phyloP scores from a whole-genome alignment of 495 filamentous ascomycete species.

The Stereocaulon alpinum region DNA sequence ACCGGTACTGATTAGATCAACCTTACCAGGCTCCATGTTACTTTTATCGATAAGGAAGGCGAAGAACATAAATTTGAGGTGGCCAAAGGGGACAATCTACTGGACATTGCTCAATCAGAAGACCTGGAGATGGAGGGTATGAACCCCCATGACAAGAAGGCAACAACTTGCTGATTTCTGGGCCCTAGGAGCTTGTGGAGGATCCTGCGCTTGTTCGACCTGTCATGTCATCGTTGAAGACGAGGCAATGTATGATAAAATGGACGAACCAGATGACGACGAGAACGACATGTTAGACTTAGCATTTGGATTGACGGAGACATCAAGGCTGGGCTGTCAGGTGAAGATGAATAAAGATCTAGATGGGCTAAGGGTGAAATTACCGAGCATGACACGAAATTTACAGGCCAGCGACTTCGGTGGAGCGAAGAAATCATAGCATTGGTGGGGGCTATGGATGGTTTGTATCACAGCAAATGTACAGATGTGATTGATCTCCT shows the following conservation, averaged over 20 bases:
- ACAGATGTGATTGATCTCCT: too few species aligned
- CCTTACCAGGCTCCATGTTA: conserved; percentile 62
- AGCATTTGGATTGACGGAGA: conserved; percentile 93
- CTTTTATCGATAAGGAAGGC: conserved; percentile 92
- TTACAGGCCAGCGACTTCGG: conserved; percentile 89
- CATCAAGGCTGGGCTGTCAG: conserved; percentile 91
- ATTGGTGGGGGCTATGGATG: background rate
- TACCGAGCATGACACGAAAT: conserved; percentile 92
- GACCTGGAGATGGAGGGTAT: conserved; percentile 94
- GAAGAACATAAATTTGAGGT: conserved; percentile 65
- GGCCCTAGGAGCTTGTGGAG: conserved; percentile 70
- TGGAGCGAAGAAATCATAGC: conserved; percentile 32
- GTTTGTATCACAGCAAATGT: background rate
- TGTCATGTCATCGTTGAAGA: conserved; percentile 91
- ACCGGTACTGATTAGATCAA: background rate
- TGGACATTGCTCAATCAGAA: conserved; percentile 89
- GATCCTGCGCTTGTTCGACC: conserved; percentile 92
- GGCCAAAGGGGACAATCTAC: conserved; percentile 74
- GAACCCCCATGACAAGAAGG: background rate
- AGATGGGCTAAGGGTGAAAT: conserved; percentile 70
- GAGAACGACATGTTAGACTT: conserved; percentile 99
- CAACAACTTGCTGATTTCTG: background rate
- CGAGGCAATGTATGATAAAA: conserved; percentile 76
- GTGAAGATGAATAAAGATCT: conserved; percentile 82
- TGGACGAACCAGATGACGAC: conserved; percentile 88